A percentile compares a stretch with the other conserved stretches of the same genome.
Evolutionary conservation across 2,329 filamentous ascomycete genomes (phyloP).

Genomic region (Sporothrix phasma): DNA sequence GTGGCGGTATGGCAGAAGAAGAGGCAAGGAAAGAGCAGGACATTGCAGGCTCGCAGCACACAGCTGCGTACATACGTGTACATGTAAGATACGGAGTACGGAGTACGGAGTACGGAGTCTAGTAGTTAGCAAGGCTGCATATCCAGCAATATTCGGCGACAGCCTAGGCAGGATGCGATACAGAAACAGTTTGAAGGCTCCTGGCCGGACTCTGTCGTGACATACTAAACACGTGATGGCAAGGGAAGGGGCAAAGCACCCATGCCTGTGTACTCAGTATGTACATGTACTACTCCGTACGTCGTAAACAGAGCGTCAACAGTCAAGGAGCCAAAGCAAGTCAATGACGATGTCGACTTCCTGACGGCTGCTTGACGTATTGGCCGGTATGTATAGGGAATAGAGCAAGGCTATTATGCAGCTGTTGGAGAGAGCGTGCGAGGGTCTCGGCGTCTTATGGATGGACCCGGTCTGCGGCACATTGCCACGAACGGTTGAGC

Average conservation of each 20-base stretch:
- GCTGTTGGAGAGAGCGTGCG: not conserved
- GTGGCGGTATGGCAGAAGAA: too few relatives aligned
- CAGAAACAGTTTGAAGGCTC: not conserved
- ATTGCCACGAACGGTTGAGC: not conserved
- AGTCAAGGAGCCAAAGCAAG: not conserved
- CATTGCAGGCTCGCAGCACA: too few relatives aligned
- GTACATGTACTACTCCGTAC: too few relatives aligned
- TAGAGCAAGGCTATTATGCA: not conserved
- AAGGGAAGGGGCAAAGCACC: not conserved
- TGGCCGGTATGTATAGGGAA: not conserved
- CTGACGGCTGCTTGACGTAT: not conserved
- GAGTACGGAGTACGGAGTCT: too few relatives aligned
- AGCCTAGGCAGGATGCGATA: not conserved
- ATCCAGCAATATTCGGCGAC: not conserved
- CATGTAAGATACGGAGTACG: too few relatives aligned
- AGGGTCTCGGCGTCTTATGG: not conserved
- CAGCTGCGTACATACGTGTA: too few relatives aligned
- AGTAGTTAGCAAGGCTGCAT: too few relatives aligned
- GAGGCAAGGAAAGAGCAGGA: too few relatives aligned
- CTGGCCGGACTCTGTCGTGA: not conserved
- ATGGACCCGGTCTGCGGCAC: not conserved
- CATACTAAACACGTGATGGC: not conserved
- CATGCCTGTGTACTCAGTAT: too few relatives aligned
- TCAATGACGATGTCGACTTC: slow-evolving; percentile 1
- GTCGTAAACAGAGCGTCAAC: not conserved